Percentiles rank a stretch among this genome's conserved stretches.
Evolutionary conservation across 768 basidiomycete species (phyloP).

Genomic region (Termitomyces sp.): DNA sequence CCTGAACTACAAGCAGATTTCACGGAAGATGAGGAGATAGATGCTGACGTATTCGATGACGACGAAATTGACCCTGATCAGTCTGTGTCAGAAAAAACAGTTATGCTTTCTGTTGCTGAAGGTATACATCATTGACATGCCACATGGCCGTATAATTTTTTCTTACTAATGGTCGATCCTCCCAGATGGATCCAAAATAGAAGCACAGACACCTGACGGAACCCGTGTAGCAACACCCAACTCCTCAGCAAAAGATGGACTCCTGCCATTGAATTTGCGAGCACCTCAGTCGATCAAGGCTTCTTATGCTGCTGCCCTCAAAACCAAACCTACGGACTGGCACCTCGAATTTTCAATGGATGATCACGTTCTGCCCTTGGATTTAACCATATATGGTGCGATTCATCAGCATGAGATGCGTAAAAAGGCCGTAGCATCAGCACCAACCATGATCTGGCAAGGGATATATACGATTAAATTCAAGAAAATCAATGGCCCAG

Average conservation of each 20-base stretch:
- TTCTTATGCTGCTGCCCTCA: conserved; percentile 93
- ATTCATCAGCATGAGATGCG: conserved; percentile 88
- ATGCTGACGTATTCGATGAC: conserved; percentile 86
- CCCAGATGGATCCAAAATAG: conserved; percentile 85
- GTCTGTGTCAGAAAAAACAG: conserved; percentile 72
- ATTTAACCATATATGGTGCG: conserved; percentile 94
- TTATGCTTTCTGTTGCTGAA: conserved; percentile 77
- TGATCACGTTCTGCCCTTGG: conserved; percentile 75
- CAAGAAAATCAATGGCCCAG: conserved; percentile 85
- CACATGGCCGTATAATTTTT: neutral
- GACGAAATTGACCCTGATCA: conserved; percentile 68
- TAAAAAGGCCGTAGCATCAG: conserved; percentile 58
- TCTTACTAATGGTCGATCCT: neutral
- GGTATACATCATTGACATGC: conserved; percentile 35
- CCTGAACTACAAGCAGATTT: conserved; percentile 68
- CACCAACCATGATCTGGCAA: conserved; percentile 79
- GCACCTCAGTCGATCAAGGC: conserved; percentile 31
- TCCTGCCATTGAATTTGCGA: conserved; percentile 23
- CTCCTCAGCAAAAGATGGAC: conserved; percentile 35
- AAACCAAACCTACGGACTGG: conserved; percentile 92
- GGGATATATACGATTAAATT: conserved; percentile 89
- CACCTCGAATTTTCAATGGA: conserved; percentile 96
- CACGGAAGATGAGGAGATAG: conserved; percentile 83
- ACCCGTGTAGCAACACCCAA: conserved; percentile 90
- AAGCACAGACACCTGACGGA: conserved; percentile 95